Evolutionary conservation across 2,329 filamentous ascomycete species (phyloP).

Genomic region (Lachnum nothofagi): DNA sequence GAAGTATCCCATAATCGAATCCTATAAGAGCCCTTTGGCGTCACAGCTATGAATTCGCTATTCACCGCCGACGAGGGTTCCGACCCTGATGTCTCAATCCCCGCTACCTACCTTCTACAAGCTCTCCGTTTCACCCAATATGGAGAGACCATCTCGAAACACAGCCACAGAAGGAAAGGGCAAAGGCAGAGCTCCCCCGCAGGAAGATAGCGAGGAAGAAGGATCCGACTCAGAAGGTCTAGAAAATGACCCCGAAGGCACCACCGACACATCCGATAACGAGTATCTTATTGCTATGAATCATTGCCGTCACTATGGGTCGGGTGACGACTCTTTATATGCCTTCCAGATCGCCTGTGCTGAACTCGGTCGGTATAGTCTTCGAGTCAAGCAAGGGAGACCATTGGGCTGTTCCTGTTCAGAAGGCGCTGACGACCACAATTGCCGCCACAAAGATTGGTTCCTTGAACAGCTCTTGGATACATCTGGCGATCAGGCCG

Average conservation of each 20-base stretch:
- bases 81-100: slow-evolving; percentile 27
- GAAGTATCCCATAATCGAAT: slow-evolving; percentile 5
- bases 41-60: slow-evolving; percentile 19
- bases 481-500: slow-evolving; percentile 1
- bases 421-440: no score
- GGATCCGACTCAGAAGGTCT: slow-evolving; percentile 3
- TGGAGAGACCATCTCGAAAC: slow-evolving; percentile 23
- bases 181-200: slow-evolving; percentile 17
- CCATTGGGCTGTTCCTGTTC: slow-evolving; percentile 23
- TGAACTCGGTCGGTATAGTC: slow-evolving; percentile 21
- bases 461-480: slow-evolving; percentile 20
- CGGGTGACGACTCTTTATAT: slow-evolving; percentile 15
- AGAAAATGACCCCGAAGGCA: not conserved
- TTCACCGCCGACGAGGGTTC: slow-evolving; percentile 7
- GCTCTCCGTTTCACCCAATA: slow-evolving; percentile 27
- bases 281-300: slow-evolving; percentile 21
- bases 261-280: not conserved
- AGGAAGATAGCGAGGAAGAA: slow-evolving; percentile 6
- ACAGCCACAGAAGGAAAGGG: slow-evolving; percentile 14
- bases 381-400: slow-evolving; percentile 19
- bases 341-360: slow-evolving; percentile 30
- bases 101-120: slow-evolving; percentile 29
- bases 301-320: slow-evolving; percentile 21
- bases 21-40: slow-evolving; percentile 24
- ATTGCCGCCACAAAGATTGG: slow-evolving; percentile 26